Evolutionary conservation across 2,329 filamentous ascomycete species (phyloP), one percentile per base, ranked within the genome.

Genomic region (Epichloe amarillans): DNA sequence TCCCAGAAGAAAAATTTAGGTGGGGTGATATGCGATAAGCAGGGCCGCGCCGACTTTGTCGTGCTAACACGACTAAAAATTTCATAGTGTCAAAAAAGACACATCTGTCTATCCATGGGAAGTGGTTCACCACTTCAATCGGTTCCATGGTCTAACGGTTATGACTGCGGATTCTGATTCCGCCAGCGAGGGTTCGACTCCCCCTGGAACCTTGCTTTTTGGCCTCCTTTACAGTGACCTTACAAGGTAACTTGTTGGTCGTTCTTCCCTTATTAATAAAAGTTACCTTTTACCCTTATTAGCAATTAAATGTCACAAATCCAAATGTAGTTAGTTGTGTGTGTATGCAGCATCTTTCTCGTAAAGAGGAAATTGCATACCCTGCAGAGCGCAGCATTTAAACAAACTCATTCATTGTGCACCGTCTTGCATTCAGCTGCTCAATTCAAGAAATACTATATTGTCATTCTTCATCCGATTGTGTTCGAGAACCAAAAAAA

Each of bases 131-230:
- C 56, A 51, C 53, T 60, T 60, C 54, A 55, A 43, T 2, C 0
- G 62, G 63, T 64, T 64, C 58, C 60, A 60, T 65, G 62, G 61
- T 65, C 63, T 65, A 64, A 64, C 62, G 62, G 62, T 62, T 56
- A 65, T 65, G 62, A 65, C 62, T 65, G 62, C 63, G 61, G 63
- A 64, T 56, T 56, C 55, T 64, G 62, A 64, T 64, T 64, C 63
- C 61, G 61, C 62, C 63, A 65, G 62, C 62, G 62, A 64, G 62
- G 62, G 61, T 64, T 63, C 62, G 62, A 65, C 62, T 65, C 63
- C 62, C 44, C 41, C 61, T 59, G 60, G 60, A 59, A 65, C 63
- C 63, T 64, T 17, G 37, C 15, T 57, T 57, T 58, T 55, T 56
- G 39, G 6, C 0, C 3, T 5, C 10, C 3, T 4, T 2, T 7